Percentiles rank a stretch among this genome's conserved stretches.
Evolutionary conservation across 768 basidiomycete species (phyloP).

Genomic region (Butyriboletus loyo): DNA sequence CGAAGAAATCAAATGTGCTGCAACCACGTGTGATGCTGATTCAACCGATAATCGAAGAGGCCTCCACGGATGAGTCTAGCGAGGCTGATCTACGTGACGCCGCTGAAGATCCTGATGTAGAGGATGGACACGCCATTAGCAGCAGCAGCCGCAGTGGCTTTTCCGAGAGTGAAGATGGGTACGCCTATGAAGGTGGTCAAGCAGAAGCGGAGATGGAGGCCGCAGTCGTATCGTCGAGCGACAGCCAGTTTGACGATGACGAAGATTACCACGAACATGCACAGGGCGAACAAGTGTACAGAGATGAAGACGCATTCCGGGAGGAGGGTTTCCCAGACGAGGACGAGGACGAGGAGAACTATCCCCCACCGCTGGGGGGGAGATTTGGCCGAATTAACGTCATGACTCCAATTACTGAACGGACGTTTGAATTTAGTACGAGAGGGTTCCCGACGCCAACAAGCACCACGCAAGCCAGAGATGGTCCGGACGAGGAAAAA

Average conservation of each 20-base stretch:
- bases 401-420: slow-evolving; percentile 97
- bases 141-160: slow-evolving; percentile 28
- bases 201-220: slow-evolving; percentile 26
- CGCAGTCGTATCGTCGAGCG: slow-evolving; percentile 27
- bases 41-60: slow-evolving; percentile 24
- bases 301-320: slow-evolving; percentile 25
- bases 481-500: slow-evolving; percentile 17
- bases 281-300: slow-evolving; percentile 12
- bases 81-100: slow-evolving; percentile 21
- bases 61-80: slow-evolving; percentile 33
- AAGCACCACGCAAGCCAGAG: slow-evolving; percentile 51
- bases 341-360: slow-evolving; percentile 31
- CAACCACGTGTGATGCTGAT: slow-evolving; percentile 19
- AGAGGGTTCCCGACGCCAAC: slow-evolving; percentile 38
- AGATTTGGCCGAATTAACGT: slow-evolving; percentile 82
- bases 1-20: slow-evolving; percentile 18
- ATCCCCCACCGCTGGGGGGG: slow-evolving; percentile 56
- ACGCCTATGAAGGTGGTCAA: slow-evolving; percentile 28
- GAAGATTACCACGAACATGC: slow-evolving; percentile 20
- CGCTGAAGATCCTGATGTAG: slow-evolving; percentile 21
- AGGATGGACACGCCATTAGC: slow-evolving; percentile 25
- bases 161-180: slow-evolving; percentile 36
- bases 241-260: slow-evolving; percentile 32
- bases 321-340: slow-evolving; percentile 30
- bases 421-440: slow-evolving; percentile 84